Conservation (phyloP, 805 yeast genomes). For the Saccharomycopsis amapae region DNA sequence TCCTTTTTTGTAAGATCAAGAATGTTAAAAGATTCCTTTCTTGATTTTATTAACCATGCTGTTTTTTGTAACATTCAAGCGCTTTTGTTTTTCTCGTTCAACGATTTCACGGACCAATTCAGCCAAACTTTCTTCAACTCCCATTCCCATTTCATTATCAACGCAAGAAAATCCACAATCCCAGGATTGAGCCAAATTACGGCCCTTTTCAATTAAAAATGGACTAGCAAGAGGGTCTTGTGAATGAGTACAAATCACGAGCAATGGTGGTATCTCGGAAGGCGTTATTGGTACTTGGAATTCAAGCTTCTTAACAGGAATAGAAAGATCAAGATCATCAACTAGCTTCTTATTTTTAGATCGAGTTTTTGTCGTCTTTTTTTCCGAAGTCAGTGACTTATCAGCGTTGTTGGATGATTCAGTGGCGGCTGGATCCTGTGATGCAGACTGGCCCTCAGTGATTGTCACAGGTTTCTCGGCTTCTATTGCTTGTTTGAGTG, state of each 20-base stretch:
- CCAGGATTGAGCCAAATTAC: constrained; percentile 52
- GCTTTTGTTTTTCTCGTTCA: constrained; percentile 31
- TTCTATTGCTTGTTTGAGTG: background rate
- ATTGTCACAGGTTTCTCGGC: background rate
- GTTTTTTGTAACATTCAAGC: too few relatives aligned
- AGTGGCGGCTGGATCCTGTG: too few relatives aligned
- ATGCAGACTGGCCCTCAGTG: too few relatives aligned
- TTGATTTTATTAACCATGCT: too few relatives aligned
- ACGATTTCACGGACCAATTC: constrained; percentile 53
- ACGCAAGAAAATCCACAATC: constrained; percentile 55
- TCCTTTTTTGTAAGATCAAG: too few relatives aligned
- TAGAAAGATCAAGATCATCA: background rate
- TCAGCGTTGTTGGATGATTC: too few relatives aligned
- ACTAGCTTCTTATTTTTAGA: background rate
- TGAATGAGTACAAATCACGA: constrained; percentile 59
- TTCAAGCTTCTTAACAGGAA: constrained; percentile 5
- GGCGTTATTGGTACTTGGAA: constrained; percentile 3
- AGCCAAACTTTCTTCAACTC: constrained; percentile 51
- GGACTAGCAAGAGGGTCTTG: constrained; percentile 56
- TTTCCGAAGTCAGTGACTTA: too few relatives aligned
- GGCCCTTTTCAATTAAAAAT: constrained; percentile 49
- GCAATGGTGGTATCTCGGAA: constrained; percentile 49
- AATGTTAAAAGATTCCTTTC: too few relatives aligned
- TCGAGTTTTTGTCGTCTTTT: too few relatives aligned
- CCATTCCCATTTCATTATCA: constrained; percentile 44